Percentiles rank a stretch among this genome's conserved stretches.
Evolutionary conservation across 345 rosid species (phyloP).

Genomic region (Leavenworthia alabamica): DNA sequence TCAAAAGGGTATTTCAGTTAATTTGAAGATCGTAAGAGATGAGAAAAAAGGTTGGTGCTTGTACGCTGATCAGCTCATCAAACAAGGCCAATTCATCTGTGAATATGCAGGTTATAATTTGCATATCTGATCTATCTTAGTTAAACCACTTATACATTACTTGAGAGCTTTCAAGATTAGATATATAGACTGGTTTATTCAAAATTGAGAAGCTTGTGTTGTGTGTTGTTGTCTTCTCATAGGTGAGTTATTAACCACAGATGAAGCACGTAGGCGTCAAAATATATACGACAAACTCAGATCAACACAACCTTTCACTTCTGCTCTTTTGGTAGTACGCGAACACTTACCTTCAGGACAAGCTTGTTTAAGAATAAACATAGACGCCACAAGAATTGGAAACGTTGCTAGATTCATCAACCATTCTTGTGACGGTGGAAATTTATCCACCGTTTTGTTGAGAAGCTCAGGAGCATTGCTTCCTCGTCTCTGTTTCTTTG

Average conservation of each 20-base stretch:
- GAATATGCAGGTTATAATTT: conserved; percentile 66
- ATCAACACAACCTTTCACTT: conserved; percentile 32
- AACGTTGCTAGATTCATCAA: conserved; percentile 75
- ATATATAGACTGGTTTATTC: neutral
- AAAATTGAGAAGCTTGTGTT: neutral
- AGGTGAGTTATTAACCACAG: conserved; percentile 76
- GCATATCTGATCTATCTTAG: neutral
- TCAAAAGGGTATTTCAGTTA: conserved; percentile 52
- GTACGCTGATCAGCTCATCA: conserved; percentile 58
- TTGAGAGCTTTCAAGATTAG: neutral
- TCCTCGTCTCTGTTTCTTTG: conserved; percentile 78
- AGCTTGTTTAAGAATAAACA: conserved; percentile 78
- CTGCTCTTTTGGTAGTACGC: conserved; percentile 79
- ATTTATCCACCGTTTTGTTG: conserved; percentile 49
- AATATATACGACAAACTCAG: conserved; percentile 54
- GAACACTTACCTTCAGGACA: conserved; percentile 87
- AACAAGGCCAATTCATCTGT: conserved; percentile 61
- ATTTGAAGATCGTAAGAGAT: conserved; percentile 57
- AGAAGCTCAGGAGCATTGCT: conserved; percentile 58
- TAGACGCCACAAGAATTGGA: conserved; percentile 73
- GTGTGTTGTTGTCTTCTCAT: neutral
- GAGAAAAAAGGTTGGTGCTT: conserved; percentile 78
- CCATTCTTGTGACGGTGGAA: conserved; percentile 91
- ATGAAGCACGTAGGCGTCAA: conserved; percentile 69
- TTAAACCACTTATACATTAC: neutral